Percentiles rank a stretch among this genome's conserved stretches.
Conservation (phyloP, 352 stramenopile species). For the Pythium oligandrum region DNA sequence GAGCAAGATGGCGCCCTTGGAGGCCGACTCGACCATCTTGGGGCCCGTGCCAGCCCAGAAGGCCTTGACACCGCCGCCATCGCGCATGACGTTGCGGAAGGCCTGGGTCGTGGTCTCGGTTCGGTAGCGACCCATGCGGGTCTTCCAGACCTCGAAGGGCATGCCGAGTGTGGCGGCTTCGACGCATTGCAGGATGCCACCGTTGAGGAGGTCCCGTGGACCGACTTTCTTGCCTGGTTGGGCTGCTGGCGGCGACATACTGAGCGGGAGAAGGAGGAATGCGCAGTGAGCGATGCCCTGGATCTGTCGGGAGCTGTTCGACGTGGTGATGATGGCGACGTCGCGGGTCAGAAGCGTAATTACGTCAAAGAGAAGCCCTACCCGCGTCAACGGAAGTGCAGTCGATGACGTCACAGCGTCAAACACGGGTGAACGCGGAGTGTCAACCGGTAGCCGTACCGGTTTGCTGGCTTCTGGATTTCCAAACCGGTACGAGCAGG, state of each 20-base stretch:
- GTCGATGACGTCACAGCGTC: too few relatives aligned
- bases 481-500: too few relatives aligned
- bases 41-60: conserved; percentile 88
- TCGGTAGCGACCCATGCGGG: conserved; percentile 88
- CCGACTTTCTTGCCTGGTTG: conserved; percentile 80
- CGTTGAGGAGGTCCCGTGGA: conserved; percentile 71
- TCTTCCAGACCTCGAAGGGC: conserved; percentile 93
- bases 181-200: conserved; percentile 82
- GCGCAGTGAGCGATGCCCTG: neutral
- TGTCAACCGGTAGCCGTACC: too few relatives aligned
- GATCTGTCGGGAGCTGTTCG: conserved; percentile 2
- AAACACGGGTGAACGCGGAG: too few relatives aligned
- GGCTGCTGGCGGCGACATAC: conserved; percentile 37
- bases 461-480: too few relatives aligned
- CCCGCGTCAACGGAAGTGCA: too few relatives aligned
- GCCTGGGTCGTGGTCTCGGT: conserved; percentile 73
- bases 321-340: conserved; percentile 13
- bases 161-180: conserved; percentile 88
- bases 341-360: conserved; percentile 14
- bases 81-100: conserved; percentile 86
- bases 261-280: neutral
- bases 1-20: conserved; percentile 88
- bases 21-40: conserved; percentile 90
- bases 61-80: conserved; percentile 69
- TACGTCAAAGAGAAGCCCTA: conserved; percentile 1